Evolutionary conservation across 2,329 filamentous ascomycete species (phyloP).

Genomic region (Ceratocystis destructans): DNA sequence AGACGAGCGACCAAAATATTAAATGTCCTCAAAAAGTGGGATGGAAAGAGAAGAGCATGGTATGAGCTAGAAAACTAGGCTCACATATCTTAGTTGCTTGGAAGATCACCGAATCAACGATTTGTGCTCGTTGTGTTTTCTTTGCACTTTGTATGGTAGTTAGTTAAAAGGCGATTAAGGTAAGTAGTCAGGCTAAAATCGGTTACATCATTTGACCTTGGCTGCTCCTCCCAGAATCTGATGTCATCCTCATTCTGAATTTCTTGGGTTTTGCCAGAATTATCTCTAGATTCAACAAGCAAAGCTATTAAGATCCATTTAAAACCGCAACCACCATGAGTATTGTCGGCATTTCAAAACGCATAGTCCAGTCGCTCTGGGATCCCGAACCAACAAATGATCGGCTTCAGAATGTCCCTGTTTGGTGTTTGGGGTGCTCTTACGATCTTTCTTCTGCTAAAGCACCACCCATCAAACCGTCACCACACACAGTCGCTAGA

Average conservation of each 20-base stretch:
- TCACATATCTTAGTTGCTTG: not conserved
- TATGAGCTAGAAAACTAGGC: not conserved
- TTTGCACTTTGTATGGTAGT: not conserved
- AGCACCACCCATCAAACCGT: not conserved
- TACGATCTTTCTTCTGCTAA: slow-evolving; percentile 31
- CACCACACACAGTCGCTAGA: not conserved
- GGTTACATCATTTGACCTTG: slow-evolving; percentile 8
- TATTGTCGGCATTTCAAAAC: slow-evolving; percentile 62
- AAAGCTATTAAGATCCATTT: not conserved
- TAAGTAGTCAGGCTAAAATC: not conserved
- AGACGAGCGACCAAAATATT: not conserved
- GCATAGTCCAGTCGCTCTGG: slow-evolving; percentile 83
- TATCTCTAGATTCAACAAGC: not conserved
- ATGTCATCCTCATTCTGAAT: slow-evolving; percentile 17
- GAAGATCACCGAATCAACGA: too few species aligned
- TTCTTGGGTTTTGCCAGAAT: not conserved
- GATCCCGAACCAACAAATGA: slow-evolving; percentile 81
- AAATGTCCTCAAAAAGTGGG: not conserved
- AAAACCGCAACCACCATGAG: slow-evolving; percentile 25
- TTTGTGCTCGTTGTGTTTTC: not conserved
- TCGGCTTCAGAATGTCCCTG: slow-evolving; percentile 47
- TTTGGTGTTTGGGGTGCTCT: slow-evolving; percentile 64
- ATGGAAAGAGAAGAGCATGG: not conserved
- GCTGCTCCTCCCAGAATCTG: slow-evolving; percentile 9
- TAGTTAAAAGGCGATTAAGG: not conserved